A percentile compares a stretch with the other conserved stretches of the same genome.
Evolutionary conservation across 345 rosid genomes (phyloP).

Genomic region (Tarenaya hassleriana): DNA sequence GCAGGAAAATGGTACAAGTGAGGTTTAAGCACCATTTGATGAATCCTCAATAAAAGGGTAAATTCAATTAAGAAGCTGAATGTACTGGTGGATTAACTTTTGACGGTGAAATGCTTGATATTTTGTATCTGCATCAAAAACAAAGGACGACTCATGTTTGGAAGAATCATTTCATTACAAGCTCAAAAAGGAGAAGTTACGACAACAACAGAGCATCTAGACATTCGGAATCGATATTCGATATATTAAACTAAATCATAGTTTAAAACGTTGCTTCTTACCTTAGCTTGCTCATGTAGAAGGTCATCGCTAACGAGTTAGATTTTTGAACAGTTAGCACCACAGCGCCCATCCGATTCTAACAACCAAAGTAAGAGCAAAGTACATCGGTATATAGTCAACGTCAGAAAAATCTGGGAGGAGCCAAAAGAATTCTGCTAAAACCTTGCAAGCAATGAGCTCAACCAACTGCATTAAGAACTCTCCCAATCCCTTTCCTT

Average conservation of each 20-base stretch:
- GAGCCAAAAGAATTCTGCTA: not conserved
- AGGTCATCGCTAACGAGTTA: slow-evolving; percentile 62
- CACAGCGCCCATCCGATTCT: slow-evolving; percentile 69
- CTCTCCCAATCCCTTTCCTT: slow-evolving; percentile 74
- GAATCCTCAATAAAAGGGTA: not conserved
- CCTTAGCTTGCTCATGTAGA: slow-evolving; percentile 80
- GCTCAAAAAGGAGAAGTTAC: not conserved
- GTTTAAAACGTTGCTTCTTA: slow-evolving; percentile 29
- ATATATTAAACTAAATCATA: slow-evolving; percentile 13
- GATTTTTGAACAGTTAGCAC: slow-evolving; percentile 81
- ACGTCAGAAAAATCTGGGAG: not conserved
- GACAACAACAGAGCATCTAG: not conserved
- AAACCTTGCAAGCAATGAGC: slow-evolving; percentile 80
- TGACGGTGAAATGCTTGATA: slow-evolving; percentile 84
- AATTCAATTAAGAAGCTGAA: slow-evolving; percentile 10
- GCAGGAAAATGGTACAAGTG: slow-evolving; percentile 15
- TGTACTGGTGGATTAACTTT: slow-evolving; percentile 59
- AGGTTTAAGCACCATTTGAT: not conserved
- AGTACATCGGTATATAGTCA: not conserved
- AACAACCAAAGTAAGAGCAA: slow-evolving; percentile 17
- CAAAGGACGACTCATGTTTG: slow-evolving; percentile 12
- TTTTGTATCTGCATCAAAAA: slow-evolving; percentile 47
- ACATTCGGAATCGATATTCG: not conserved
- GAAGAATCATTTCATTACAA: slow-evolving; percentile 11
- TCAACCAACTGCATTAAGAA: slow-evolving; percentile 78